These are phyloP conservation scores for Ophiocordyceps robertsii DNA, from an alignment of 2,329 filamentous ascomycete genomes.

Conservation along the genomic window DNA sequence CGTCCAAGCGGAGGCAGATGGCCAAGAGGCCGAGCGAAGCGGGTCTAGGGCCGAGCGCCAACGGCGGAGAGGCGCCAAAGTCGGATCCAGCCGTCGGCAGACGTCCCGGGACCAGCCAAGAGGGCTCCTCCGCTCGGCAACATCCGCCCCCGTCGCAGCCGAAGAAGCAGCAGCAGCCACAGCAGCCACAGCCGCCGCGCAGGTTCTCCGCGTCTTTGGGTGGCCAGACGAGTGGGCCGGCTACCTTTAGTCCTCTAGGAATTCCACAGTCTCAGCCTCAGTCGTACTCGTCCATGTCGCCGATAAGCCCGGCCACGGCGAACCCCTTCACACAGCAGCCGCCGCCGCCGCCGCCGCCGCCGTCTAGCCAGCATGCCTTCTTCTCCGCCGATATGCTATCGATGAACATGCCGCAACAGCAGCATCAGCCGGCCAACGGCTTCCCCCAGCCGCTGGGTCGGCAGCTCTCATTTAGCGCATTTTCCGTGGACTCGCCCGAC, in stretches of 20 bases:
- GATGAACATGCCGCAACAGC: slow-evolving; percentile 34
- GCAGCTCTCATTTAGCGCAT: slow-evolving; percentile 64
- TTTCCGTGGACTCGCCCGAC: slow-evolving; percentile 34
- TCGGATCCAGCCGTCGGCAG: slow-evolving; percentile 2
- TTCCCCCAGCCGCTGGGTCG: slow-evolving; percentile 59
- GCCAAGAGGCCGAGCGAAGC: slow-evolving; percentile 18
- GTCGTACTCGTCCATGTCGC: background rate
- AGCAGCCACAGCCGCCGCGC: slow-evolving; percentile 11
- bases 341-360: slow-evolving; percentile 8
- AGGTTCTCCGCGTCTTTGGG: slow-evolving; percentile 28
- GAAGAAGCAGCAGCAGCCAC: slow-evolving; percentile 4
- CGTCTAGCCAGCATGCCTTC: slow-evolving; percentile 18
- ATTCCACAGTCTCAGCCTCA: slow-evolving; percentile 25
- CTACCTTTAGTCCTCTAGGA: slow-evolving; percentile 25
- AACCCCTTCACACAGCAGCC: slow-evolving; percentile 16
- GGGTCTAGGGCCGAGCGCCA: background rate
- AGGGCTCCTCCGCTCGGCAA: slow-evolving; percentile 5
- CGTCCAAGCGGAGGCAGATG: slow-evolving; percentile 20
- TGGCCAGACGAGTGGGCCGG: slow-evolving; percentile 25
- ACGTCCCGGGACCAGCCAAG: slow-evolving; percentile 1
- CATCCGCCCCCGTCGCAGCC: slow-evolving; percentile 10
- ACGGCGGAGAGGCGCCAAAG: slow-evolving; percentile 1
- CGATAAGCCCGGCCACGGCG: slow-evolving; percentile 34
- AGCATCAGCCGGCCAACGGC: slow-evolving; percentile 16
- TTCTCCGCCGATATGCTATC: slow-evolving; percentile 41